Conservation (phyloP, 169 alveolate species). For the Prorocentrum cordatum region DNA sequence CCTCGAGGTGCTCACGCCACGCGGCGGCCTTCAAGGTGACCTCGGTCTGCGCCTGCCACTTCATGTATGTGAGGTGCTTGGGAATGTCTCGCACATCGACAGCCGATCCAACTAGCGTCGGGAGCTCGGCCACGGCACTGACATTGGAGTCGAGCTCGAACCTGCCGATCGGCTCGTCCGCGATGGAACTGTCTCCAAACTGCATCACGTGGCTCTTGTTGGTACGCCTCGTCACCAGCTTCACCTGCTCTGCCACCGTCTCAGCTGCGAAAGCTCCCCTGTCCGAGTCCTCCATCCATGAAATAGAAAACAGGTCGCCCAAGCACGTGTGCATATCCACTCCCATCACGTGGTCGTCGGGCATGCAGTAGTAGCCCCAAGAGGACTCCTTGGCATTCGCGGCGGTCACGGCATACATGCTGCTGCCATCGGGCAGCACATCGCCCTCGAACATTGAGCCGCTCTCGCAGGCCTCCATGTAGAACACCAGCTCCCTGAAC, state of each 20-base stretch:
- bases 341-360: slow-evolving; percentile 12
- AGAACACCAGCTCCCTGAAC: slow-evolving; percentile 78
- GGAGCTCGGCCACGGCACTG: no score
- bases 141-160: no score
- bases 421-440: no score
- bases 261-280: slow-evolving; percentile 6
- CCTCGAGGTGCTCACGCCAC: no score
- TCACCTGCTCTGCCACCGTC: slow-evolving; percentile 9
- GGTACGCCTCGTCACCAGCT: slow-evolving; percentile 32
- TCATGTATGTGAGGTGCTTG: no score
- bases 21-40: no score
- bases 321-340: slow-evolving; percentile 41
- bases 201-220: slow-evolving; percentile 42
- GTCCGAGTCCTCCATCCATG: slow-evolving; percentile 56
- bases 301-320: slow-evolving; percentile 33
- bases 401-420: slow-evolving; percentile 40
- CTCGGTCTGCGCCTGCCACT: no score
- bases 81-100: no score
- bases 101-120: no score
- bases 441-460: slow-evolving; percentile 78
- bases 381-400: slow-evolving; percentile 41
- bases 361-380: slow-evolving; percentile 46
- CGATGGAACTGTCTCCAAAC: slow-evolving; percentile 31
- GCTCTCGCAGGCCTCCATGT: slow-evolving; percentile 81
- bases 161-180: slow-evolving; percentile 19